These are phyloP conservation scores for Termitomyces sp. DNA, from an alignment of 768 basidiomycete species.

Conservation along the genomic window DNA sequence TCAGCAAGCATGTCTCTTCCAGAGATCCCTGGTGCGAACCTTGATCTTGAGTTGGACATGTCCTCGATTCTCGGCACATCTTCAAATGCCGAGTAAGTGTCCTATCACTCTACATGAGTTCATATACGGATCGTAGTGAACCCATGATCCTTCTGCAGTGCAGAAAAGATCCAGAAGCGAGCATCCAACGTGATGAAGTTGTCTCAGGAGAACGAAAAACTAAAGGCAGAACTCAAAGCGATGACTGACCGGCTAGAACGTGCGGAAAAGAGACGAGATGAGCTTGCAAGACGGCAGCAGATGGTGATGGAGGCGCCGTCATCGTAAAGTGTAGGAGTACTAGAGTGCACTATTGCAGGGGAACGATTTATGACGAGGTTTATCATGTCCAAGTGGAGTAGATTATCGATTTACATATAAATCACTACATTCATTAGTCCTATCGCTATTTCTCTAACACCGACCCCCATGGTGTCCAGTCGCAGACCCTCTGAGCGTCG, in stretches of 20 bases:
- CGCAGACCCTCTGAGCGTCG: constrained; percentile 49
- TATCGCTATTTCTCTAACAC: background rate
- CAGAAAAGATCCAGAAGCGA: constrained; percentile 60
- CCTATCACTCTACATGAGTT: constrained; percentile 12
- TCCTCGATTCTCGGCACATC: constrained; percentile 38
- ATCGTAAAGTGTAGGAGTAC: constrained; percentile 5
- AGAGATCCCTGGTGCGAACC: constrained; percentile 48
- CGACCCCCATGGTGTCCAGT: constrained; percentile 25
- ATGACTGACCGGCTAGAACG: constrained; percentile 75
- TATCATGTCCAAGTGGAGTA: background rate
- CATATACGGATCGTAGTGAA: constrained; percentile 14
- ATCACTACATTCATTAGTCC: background rate
- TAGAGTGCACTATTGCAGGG: background rate
- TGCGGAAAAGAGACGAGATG: constrained; percentile 60
- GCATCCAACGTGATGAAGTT: constrained; percentile 76
- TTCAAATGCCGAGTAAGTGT: constrained; percentile 46
- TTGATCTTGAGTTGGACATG: constrained; percentile 41
- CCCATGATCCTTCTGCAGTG: constrained; percentile 27
- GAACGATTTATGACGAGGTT: background rate
- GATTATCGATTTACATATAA: constrained; percentile 9
- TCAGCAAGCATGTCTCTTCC: constrained; percentile 26
- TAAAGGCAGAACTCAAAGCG: constrained; percentile 70
- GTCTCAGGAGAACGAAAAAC: constrained; percentile 74
- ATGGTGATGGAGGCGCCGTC: constrained; percentile 14
- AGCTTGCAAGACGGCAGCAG: constrained; percentile 33